phyloP scores from a whole-genome alignment of 2,329 filamentous ascomycete genomes.

The Calonectria pteridis region DNA sequence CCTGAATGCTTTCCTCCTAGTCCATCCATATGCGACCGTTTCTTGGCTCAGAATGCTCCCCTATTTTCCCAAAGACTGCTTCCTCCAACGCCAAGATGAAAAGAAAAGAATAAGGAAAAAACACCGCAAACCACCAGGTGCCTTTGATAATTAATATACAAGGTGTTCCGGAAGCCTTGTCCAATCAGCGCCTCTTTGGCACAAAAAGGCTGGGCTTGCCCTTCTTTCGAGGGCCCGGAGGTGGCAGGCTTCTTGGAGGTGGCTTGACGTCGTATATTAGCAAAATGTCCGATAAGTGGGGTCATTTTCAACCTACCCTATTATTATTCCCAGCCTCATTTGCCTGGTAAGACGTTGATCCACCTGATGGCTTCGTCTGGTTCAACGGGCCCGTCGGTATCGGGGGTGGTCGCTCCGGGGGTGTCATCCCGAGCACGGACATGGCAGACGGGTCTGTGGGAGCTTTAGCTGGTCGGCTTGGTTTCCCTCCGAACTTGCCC shows the following conservation, averaged over 20 bases:
- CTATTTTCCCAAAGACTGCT: neutral
- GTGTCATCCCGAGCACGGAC: slow-evolving; percentile 62
- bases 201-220: slow-evolving; percentile 60
- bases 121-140: slow-evolving; percentile 28
- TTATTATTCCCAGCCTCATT: slow-evolving; percentile 27
- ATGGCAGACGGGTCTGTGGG: slow-evolving; percentile 65
- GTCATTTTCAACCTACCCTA: slow-evolving; percentile 34
- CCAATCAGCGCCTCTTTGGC: slow-evolving; percentile 50
- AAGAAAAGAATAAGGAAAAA: neutral
- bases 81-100: slow-evolving; percentile 33
- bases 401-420: slow-evolving; percentile 58
- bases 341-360: slow-evolving; percentile 36
- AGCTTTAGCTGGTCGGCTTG: slow-evolving; percentile 43
- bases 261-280: slow-evolving; percentile 32
- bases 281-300: slow-evolving; percentile 3
- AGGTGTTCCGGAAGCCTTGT: neutral
- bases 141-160: slow-evolving; percentile 26
- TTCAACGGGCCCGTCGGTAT: slow-evolving; percentile 32
- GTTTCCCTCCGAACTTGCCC: slow-evolving; percentile 53
- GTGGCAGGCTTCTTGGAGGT: slow-evolving; percentile 38
- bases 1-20: slow-evolving; percentile 10
- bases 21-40: neutral
- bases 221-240: slow-evolving; percentile 53
- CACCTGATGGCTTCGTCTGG: slow-evolving; percentile 35
- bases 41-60: neutral